phyloP scores from a whole-genome alignment of 176 grass and related monocot genomes.

The Musa schizocarpa region DNA sequence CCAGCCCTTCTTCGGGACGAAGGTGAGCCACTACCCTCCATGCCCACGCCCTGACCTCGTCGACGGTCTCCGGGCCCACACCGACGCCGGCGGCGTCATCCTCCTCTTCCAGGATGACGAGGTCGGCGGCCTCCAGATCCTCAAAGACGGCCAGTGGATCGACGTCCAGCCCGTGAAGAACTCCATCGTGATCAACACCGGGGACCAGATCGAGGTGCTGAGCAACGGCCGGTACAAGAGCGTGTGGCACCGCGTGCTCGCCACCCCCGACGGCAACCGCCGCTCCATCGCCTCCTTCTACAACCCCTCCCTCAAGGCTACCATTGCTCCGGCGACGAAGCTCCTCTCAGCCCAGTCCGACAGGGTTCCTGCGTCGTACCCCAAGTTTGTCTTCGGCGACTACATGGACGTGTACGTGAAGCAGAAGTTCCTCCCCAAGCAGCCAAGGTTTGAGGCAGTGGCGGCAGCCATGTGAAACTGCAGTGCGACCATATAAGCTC shows the following conservation, averaged over 20 bases:
- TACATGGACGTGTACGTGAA: neutral
- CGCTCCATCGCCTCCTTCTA: conserved; percentile 54
- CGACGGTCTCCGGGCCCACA: neutral
- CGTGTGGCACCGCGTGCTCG: conserved; percentile 54
- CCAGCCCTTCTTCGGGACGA: neutral
- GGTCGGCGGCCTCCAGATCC: conserved; percentile 2
- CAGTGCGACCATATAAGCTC: no score
- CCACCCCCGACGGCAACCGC: conserved; percentile 44
- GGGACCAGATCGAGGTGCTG: conserved; percentile 67
- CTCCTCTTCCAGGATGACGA: conserved; percentile 5
- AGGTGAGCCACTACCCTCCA: conserved; percentile 2
- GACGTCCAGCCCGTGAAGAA: neutral
- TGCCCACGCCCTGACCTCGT: neutral
- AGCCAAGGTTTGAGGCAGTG: neutral
- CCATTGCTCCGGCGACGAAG: neutral
- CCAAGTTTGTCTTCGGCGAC: neutral
- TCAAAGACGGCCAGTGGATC: neutral
- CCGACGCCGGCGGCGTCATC: neutral
- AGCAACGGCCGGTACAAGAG: conserved; percentile 50
- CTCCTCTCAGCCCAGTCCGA: neutral
- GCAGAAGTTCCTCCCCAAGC: neutral
- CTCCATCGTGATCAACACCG: conserved; percentile 55
- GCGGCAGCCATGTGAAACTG: neutral
- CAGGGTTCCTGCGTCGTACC: neutral
- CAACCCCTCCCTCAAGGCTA: conserved; percentile 23